Evolutionary conservation across 139 green algal species (phyloP).

Genomic region (Chlorella sp.): DNA sequence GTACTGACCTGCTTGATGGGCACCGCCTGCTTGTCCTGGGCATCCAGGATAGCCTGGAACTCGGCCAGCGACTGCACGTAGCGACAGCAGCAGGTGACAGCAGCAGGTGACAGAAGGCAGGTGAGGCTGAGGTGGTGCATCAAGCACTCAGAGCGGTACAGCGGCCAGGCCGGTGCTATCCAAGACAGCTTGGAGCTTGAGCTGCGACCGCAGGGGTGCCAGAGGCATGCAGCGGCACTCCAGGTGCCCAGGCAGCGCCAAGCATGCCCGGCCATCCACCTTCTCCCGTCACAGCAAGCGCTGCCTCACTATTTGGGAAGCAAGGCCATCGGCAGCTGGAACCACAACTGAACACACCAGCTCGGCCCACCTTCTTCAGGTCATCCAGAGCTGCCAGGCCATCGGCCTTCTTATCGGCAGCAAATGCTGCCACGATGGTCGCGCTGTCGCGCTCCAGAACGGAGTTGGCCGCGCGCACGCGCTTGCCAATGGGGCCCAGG

Average conservation of each 20-base stretch:
- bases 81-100: neutral
- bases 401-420: slow-evolving; percentile 77
- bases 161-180: no score
- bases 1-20: slow-evolving; percentile 32
- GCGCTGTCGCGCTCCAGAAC: slow-evolving; percentile 66
- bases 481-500: slow-evolving; percentile 35
- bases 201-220: no score
- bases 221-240: no score
- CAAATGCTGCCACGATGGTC: slow-evolving; percentile 76
- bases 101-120: neutral
- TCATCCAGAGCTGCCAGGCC: slow-evolving; percentile 43
- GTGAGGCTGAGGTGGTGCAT: no score
- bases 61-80: slow-evolving; percentile 33
- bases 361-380: slow-evolving; percentile 49
- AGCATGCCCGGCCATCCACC: no score
- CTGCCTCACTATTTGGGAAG: no score
- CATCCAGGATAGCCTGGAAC: slow-evolving; percentile 79
- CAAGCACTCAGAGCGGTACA: no score
- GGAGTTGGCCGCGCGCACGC: slow-evolving; percentile 52
- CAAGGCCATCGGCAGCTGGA: no score
- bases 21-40: slow-evolving; percentile 87
- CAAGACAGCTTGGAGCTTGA: no score
- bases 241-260: no score
- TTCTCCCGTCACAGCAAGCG: no score
- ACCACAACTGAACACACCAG: no score